Conservation (phyloP, 2,329 filamentous ascomycete genomes). For the Westerdykella ornata region DNA sequence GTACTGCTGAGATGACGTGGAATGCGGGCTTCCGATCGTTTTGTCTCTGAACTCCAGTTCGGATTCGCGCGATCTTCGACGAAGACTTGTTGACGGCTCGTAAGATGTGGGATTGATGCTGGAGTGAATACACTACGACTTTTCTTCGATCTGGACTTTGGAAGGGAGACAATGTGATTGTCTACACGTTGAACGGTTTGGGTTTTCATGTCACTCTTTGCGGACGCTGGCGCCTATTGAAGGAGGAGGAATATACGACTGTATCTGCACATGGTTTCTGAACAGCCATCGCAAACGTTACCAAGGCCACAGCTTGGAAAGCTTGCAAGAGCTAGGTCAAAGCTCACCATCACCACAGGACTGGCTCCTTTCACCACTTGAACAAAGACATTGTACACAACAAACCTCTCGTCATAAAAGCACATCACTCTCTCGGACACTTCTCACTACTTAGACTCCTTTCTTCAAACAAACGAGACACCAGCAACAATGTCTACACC, state of each 20-base stretch:
- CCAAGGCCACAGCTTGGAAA: no score
- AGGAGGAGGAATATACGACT: no score
- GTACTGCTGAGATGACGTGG: slow-evolving; percentile 19
- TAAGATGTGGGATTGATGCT: no score
- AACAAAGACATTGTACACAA: slow-evolving; percentile 9
- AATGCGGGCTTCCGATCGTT: slow-evolving; percentile 18
- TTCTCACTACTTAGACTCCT: neutral
- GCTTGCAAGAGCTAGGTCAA: no score
- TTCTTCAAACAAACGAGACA: neutral
- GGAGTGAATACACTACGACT: no score
- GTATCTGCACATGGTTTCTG: no score
- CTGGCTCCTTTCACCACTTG: slow-evolving; percentile 1
- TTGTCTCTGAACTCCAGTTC: slow-evolving; percentile 1
- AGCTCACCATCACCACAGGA: neutral
- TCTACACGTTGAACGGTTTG: no score
- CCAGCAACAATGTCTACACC: slow-evolving; percentile 19
- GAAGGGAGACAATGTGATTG: no score
- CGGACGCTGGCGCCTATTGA: no score
- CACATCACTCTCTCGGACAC: neutral
- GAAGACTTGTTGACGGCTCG: neutral
- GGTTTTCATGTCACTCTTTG: no score
- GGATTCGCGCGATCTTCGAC: neutral
- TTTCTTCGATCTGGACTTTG: no score
- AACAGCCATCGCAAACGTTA: no score
- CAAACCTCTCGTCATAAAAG: neutral